Evolutionary conservation across 345 rosid species (phyloP), one percentile per base, ranked within the genome.

Genomic region (Aquilaria malaccensis): DNA sequence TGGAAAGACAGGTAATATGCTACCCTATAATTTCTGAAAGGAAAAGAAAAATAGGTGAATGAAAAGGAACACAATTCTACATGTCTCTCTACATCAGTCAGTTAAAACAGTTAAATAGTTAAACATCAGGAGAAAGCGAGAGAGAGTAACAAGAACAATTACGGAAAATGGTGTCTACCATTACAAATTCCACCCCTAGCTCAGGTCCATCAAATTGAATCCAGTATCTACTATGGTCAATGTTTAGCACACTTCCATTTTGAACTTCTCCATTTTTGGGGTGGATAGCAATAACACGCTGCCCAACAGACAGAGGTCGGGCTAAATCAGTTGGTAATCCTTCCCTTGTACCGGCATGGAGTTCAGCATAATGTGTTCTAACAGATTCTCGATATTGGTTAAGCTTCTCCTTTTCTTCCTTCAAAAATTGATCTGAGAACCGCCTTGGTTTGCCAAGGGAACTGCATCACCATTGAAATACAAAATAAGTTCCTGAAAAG

Each of bases 251-350:
- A 70, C 84, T 82, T 63, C 96, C 96, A 67, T 83, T 80, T 45
- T 80, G 85, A 74, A 88, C 76, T 77, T 83, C 90, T 73, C 85
- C 66, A 33, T 83, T 77, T 73, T 69, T 83, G n/a, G 96, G 86
- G 70, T 88, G 93, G 70, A 83, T 52, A 72, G 81, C 82, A 55
- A 85, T 65, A 54, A 88, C 82, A 41, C 78, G 84, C 67, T 88
- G 96, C 60, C 92, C 90, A 68, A 85, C 96, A 47, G 75, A 76
- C 57, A 88, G 74, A 65, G 96, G 96, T 67, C 74, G 81, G 52
- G 92, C 86, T 69, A 88, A 72, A 82, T 88, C 96, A 67, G 86
- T 77, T 13, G 96, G 93, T 59, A 85, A 89, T 70, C 96, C 96
- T 67, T 88, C 88, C 78, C 82, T 75, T 56, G 71, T 59, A 57